Conservation (phyloP, 2,329 filamentous ascomycete species). For the Pyricularia pennisetigena region DNA sequence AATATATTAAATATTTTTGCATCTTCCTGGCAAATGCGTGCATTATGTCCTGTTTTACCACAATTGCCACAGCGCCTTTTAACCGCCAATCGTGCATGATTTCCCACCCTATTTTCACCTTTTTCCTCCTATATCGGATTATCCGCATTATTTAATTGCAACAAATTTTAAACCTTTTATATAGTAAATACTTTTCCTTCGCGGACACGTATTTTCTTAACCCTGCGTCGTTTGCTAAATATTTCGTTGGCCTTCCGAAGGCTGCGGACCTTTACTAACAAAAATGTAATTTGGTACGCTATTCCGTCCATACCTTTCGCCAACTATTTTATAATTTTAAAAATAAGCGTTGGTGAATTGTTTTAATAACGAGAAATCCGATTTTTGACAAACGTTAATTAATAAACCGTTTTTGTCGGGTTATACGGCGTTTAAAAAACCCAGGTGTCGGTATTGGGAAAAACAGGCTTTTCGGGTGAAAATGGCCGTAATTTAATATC, state of each 20-base stretch:
- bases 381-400: neutral
- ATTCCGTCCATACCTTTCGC: neutral
- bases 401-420: neutral
- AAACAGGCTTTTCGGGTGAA: too few species aligned
- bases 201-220: neutral
- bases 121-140: neutral
- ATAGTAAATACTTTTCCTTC: neutral
- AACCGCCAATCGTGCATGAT: neutral
- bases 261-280: neutral
- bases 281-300: neutral
- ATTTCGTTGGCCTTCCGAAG: neutral
- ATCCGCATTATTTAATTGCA: neutral
- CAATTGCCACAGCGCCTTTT: neutral
- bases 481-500: too few species aligned
- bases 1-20: constrained; percentile 5
- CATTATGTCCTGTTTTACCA: constrained; percentile 7
- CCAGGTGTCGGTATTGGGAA: too few species aligned
- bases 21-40: constrained; percentile 6
- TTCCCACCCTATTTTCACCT: neutral
- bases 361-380: neutral
- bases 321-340: neutral
- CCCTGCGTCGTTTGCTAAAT: neutral
- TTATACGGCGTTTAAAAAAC: neutral
- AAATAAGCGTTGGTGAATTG: neutral
- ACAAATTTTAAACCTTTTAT: neutral